Percentiles rank a stretch among this genome's conserved stretches.
phyloP scores from a whole-genome alignment of 495 filamentous ascomycete species.

The Neurospora sp. region DNA sequence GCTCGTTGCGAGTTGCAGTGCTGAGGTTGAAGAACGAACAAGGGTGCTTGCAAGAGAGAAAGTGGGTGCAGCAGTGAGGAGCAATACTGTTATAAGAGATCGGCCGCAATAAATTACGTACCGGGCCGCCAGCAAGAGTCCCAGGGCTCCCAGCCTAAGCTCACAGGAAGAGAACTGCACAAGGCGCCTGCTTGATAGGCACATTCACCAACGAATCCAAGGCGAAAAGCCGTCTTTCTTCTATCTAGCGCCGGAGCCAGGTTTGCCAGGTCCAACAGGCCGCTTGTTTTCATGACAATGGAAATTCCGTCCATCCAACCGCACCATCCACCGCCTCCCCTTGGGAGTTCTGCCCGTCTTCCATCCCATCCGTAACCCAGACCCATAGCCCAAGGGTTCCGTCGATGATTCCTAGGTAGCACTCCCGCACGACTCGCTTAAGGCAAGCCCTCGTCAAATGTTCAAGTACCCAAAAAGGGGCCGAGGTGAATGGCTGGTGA shows the following conservation, averaged over 20 bases:
- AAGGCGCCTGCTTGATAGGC: constrained; percentile 20
- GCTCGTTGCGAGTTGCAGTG: constrained; percentile 9
- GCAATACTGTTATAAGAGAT: constrained; percentile 12
- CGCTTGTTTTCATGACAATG: neutral
- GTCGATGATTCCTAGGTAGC: neutral
- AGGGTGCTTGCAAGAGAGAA: constrained; percentile 5
- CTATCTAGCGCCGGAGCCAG: neutral
- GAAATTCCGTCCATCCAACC: neutral
- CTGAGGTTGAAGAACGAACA: constrained; percentile 7
- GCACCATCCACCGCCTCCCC: neutral
- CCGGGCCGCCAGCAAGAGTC: constrained; percentile 16
- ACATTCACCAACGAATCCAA: constrained; percentile 11
- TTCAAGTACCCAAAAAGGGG: neutral
- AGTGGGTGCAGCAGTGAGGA: constrained; percentile 17
- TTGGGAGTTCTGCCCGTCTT: neutral
- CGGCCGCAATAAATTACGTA: constrained; percentile 29
- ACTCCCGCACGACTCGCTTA: neutral
- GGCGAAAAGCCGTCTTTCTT: constrained; percentile 1
- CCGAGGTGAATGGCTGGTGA: neutral
- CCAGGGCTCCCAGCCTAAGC: constrained; percentile 13
- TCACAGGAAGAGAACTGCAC: constrained; percentile 3
- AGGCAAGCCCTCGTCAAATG: neutral
- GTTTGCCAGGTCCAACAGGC: neutral
- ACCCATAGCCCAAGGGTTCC: neutral
- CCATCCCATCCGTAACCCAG: neutral